Evolutionary conservation across 2,329 filamentous ascomycete genomes (phyloP).

Genomic region (Fusarium solani-melongenae): DNA sequence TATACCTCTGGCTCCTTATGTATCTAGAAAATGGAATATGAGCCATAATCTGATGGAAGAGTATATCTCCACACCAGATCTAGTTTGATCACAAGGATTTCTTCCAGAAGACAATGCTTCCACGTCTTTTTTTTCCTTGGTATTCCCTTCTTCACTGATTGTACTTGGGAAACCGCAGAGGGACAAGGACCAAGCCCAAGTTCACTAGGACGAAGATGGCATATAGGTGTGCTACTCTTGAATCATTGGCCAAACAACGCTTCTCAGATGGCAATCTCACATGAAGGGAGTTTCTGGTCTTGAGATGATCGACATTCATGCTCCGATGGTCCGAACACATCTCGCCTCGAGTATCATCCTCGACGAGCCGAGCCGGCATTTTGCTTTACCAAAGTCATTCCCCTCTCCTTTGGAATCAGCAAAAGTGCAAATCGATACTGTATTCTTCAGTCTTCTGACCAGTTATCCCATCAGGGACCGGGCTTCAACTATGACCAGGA

Average conservation of each 20-base stretch:
- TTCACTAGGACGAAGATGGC: not conserved
- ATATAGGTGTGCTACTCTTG: not conserved
- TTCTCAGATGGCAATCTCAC: not conserved
- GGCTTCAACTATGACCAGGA: too few species aligned
- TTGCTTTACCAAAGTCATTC: not conserved
- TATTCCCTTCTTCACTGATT: not conserved
- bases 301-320: not conserved
- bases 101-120: not conserved
- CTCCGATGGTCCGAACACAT: not conserved
- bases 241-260: not conserved
- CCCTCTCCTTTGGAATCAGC: too few species aligned
- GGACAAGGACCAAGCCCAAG: not conserved
- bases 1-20: not conserved
- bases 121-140: not conserved
- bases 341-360: not conserved
- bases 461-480: too few species aligned
- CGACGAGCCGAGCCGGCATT: not conserved
- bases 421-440: too few species aligned
- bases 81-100: not conserved
- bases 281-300: not conserved
- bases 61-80: not conserved
- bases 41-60: not conserved
- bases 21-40: not conserved
- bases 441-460: too few species aligned
- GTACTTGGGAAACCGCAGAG: not conserved